phyloP scores from a whole-genome alignment of 164 flowering plant species.

The Tetrastigma voinierianum region DNA sequence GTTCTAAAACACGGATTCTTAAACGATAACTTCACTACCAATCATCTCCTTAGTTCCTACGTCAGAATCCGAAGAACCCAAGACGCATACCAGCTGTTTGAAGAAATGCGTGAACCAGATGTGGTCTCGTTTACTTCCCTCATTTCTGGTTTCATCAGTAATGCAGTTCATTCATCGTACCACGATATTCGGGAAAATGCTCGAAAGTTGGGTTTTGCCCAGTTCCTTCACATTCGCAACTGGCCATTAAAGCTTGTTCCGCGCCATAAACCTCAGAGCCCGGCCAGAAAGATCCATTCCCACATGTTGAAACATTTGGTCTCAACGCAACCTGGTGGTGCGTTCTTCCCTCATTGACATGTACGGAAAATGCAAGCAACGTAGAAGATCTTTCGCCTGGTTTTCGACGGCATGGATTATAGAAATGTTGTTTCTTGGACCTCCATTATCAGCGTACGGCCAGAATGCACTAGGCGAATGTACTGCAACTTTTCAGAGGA shows the following conservation, averaged over 20 bases:
- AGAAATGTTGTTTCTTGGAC: slow-evolving; percentile 67
- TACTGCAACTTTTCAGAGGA: slow-evolving; percentile 40
- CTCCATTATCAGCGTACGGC: slow-evolving; percentile 57
- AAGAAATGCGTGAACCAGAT: slow-evolving; percentile 52
- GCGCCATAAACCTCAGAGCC: slow-evolving; percentile 27
- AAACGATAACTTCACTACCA: slow-evolving; percentile 31
- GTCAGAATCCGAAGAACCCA: slow-evolving; percentile 12
- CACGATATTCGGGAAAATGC: slow-evolving; percentile 38
- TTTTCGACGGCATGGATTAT: slow-evolving; percentile 50
- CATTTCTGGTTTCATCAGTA: slow-evolving; percentile 46
- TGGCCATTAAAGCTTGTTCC: slow-evolving; percentile 51
- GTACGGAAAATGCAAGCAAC: slow-evolving; percentile 70
- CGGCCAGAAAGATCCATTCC: slow-evolving; percentile 53
- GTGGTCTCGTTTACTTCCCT: slow-evolving; percentile 69
- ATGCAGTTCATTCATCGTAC: too few species aligned
- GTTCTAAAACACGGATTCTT: slow-evolving; percentile 39
- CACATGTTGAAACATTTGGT: slow-evolving; percentile 40
- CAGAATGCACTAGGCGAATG: slow-evolving; percentile 55
- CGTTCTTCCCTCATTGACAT: slow-evolving; percentile 58
- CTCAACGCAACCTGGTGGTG: slow-evolving; percentile 39
- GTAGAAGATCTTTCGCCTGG: slow-evolving; percentile 50
- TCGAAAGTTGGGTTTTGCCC: slow-evolving; percentile 16
- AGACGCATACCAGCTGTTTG: slow-evolving; percentile 43
- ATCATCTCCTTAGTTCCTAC: slow-evolving; percentile 45
- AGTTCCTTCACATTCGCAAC: slow-evolving; percentile 56